phyloP scores from a whole-genome alignment of 2,329 filamentous ascomycete genomes.

The Diaporthe nobilis region DNA sequence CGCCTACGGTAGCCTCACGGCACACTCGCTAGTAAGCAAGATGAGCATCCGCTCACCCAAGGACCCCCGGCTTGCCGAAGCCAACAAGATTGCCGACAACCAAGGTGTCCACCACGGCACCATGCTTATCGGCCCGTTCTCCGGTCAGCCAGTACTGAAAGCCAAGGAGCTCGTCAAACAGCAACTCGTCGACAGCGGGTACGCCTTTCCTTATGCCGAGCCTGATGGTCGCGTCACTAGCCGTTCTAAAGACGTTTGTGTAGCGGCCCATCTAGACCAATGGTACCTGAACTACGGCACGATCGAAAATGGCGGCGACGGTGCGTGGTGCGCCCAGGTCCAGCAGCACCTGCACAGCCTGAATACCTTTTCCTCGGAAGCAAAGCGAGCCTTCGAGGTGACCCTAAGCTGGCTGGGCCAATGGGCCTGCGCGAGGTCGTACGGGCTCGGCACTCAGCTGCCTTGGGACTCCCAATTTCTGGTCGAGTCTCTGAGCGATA shows the following conservation, averaged over 20 bases:
- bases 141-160: background rate
- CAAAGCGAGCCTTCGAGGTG: slow-evolving; percentile 8
- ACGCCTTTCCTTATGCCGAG: slow-evolving; percentile 11
- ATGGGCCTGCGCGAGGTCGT: slow-evolving; percentile 4
- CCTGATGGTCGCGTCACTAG: slow-evolving; percentile 51
- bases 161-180: background rate
- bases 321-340: slow-evolving; percentile 15
- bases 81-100: slow-evolving; percentile 11
- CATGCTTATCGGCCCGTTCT: background rate
- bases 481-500: slow-evolving; percentile 11
- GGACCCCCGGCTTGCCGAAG: slow-evolving; percentile 8
- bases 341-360: slow-evolving; percentile 10
- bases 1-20: slow-evolving; percentile 7
- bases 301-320: slow-evolving; percentile 16
- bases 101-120: slow-evolving; percentile 8
- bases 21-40: slow-evolving; percentile 9
- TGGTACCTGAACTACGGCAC: slow-evolving; percentile 8
- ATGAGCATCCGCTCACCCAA: slow-evolving; percentile 6
- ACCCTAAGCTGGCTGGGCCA: slow-evolving; percentile 3
- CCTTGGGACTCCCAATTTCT: slow-evolving; percentile 9
- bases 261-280: slow-evolving; percentile 1
- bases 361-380: slow-evolving; percentile 5
- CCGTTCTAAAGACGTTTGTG: slow-evolving; percentile 72
- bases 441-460: background rate
- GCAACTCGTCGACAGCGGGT: slow-evolving; percentile 1